Conservation (phyloP, 1,284 basidiomycete genomes). For the Takashimella koratensis region DNA sequence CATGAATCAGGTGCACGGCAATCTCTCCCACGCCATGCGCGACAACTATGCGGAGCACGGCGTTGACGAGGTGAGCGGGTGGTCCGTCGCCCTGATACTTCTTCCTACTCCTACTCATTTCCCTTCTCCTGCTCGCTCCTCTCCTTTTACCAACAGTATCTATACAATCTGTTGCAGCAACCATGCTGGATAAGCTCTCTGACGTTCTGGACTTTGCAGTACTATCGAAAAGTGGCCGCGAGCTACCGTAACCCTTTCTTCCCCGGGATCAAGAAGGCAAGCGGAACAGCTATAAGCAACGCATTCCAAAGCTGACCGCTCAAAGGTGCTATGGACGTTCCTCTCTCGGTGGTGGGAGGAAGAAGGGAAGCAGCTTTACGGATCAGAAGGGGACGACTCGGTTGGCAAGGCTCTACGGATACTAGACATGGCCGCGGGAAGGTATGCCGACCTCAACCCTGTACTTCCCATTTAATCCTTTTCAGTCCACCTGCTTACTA, state of each 20-base stretch:
- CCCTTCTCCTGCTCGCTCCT: too few relatives aligned
- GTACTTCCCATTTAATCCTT: too few relatives aligned
- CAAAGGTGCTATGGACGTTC: conserved; percentile 34
- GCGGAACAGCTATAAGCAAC: background rate
- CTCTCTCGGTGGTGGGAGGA: conserved; percentile 51
- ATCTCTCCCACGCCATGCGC: conserved; percentile 62
- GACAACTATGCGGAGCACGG: conserved; percentile 64
- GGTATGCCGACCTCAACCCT: too few relatives aligned
- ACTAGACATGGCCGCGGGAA: conserved; percentile 57
- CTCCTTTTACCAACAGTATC: background rate
- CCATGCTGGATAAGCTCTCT: too few relatives aligned
- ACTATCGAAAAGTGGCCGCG: conserved; percentile 56
- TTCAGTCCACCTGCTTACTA: too few relatives aligned
- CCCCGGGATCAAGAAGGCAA: conserved; percentile 60
- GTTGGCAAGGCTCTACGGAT: conserved; percentile 34
- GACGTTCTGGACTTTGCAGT: conserved; percentile 44
- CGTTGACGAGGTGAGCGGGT: conserved; percentile 56
- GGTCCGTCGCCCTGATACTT: too few relatives aligned
- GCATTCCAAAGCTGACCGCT: conserved; percentile 21
- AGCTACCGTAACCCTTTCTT: conserved; percentile 71
- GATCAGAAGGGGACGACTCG: conserved; percentile 6
- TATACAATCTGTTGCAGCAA: background rate
- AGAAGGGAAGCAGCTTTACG: conserved; percentile 35
- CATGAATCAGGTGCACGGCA: conserved; percentile 43
- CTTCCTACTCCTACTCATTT: background rate